Evolutionary conservation across 345 rosid genomes (phyloP), one percentile per base, ranked within the genome.

Genomic region (Populus pruinosa): DNA sequence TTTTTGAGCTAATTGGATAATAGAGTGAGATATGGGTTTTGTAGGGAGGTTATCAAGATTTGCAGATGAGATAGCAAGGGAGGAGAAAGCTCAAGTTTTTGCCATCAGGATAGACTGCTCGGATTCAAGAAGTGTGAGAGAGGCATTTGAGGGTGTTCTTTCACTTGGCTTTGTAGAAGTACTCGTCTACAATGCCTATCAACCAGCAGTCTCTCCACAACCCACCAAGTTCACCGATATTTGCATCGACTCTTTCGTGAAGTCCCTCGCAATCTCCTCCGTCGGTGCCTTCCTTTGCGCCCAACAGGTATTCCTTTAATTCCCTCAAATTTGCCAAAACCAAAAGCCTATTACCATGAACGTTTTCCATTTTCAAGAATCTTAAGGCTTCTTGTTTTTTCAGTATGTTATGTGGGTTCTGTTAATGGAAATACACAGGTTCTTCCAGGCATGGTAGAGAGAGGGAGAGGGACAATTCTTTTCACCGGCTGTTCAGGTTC

Each of bases 1-100:
- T 16, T 70, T 35, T 20, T 20, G 25, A 20, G 43, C 21, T 33
- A 71, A 71, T 53, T 71, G 59, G 49, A 7, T 8, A 14, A 38
- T 21, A 38, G 14, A 21, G 55, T 13, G 12, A 21, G 14, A 39
- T 38, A 25, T 27, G 76, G 11, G 27, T 49, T 75, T 65, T 76
- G 69, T 84, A 94, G 98, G 86, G 70, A 86, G 92, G 78, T 67
- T 93, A 70, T 95, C 99, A 23, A 75, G 85, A 78, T 90, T 92
- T 49, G 98, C 98, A 5, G 98, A 94, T 61, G 98, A 94, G 85
- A 95, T 95, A 83, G 99, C 99, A 2, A 90, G 98, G 83, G 97
- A 93, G 80, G 97, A 90, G 83, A 95, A 91, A 79, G 87, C 94
- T 2, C 99, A 92, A 83, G 98, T 95, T 43, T 95, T 91, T 83